These are phyloP conservation scores for Zizania latifolia DNA, from an alignment of 176 grass and related monocot genomes.

Conservation along the genomic window DNA sequence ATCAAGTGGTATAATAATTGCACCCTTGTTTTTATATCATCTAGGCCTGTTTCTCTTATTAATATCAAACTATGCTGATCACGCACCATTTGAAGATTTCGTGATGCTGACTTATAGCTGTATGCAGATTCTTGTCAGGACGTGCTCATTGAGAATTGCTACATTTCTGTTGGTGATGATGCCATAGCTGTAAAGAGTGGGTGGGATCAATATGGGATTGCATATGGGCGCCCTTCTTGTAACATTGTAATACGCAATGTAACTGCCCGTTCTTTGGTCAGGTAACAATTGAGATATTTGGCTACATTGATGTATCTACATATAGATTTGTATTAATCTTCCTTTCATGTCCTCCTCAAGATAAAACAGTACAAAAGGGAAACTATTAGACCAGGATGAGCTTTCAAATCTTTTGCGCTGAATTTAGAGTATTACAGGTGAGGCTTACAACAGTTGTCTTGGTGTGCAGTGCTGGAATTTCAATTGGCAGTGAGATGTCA, in stretches of 20 bases:
- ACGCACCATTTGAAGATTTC: not conserved
- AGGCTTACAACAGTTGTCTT: conserved; percentile 6
- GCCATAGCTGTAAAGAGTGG: conserved; percentile 91
- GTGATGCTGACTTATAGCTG: conserved; percentile 17
- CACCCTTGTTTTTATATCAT: not conserved
- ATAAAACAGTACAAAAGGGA: not conserved
- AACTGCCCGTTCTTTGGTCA: conserved; percentile 65
- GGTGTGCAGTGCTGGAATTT: conserved; percentile 80
- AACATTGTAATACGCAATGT: conserved; percentile 83
- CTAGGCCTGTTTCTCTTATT: not conserved
- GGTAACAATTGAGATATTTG: conserved; percentile 36
- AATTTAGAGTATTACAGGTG: conserved; percentile 3
- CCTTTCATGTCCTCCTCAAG: conserved; percentile 4
- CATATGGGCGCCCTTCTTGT: conserved; percentile 69
- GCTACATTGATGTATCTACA: conserved; percentile 12
- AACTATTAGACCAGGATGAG: not conserved
- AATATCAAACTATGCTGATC: not conserved
- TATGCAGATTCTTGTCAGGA: conserved; percentile 80
- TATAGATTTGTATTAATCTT: not conserved
- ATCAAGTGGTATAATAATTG: not conserved
- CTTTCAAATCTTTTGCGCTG: not conserved
- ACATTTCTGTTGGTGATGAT: conserved; percentile 94
- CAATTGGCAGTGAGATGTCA: conserved; percentile 96
- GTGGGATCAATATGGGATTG: conserved; percentile 95
- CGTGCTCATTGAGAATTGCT: conserved; percentile 95